Evolutionary conservation across 1,139 yeast species (phyloP), one percentile per base, ranked within the genome.

Genomic region (Zygoascus sp.): DNA sequence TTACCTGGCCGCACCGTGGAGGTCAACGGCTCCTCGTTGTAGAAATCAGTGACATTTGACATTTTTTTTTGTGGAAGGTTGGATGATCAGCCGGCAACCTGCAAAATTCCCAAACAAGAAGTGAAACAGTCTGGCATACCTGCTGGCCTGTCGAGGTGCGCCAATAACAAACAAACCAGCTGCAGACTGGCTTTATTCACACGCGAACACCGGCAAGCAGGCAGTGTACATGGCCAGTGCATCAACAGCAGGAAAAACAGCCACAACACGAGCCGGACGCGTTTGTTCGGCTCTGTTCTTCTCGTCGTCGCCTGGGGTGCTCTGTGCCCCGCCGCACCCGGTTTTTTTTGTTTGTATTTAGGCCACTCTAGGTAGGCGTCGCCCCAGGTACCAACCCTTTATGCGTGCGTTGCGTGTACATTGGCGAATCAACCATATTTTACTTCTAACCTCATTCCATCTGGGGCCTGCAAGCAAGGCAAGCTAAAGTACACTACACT

Each of bases 1-100:
- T 44, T 64, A 69, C 72, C 51, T 2, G 88, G 88, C 47, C 86
- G 73, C n/a, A 76, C 80, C 42, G 77, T 75, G 1, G 87, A 80
- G 0, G 87, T 81, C 50, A 81, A 67, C 0, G 88, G 86, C 57
- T 81, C 86, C 50, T 77, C 79, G 17, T 25, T 27, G 35, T 42
- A 35, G 20, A 42, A 35, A 35, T 42, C 41, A 2, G 22, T 16
- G 8, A 25, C n/a, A 36, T 21, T 17, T 8, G 42, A 28, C 42
- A 40, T 40, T 35, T 20, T 19, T 20, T 20, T 35, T 11, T 20
- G 9, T 6, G 37, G 7, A 10, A n/a, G 25, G 8, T 22, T 6
- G 9, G 28, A 3, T 25, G 28, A 3, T 10, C 9, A 25, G n/a
- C n/a, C 4, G n/a, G 9, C 28, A 3, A 25, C n/a, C 28, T n/a